Conservation (phyloP, 148 eudicot species). For the Hydrangea macrophylla region DNA sequence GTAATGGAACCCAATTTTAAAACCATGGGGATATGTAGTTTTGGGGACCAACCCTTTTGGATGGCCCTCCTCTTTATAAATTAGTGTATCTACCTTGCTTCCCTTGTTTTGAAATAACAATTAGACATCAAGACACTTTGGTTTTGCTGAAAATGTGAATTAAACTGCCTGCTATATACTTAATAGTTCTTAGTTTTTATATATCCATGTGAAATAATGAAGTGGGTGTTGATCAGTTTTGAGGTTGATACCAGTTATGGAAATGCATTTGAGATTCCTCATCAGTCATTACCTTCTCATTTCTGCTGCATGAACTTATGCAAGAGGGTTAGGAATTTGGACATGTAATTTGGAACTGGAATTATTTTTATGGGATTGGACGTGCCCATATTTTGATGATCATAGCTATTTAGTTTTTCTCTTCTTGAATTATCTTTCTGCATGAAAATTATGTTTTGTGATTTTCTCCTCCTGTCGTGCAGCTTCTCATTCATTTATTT, state of each 20-base stretch:
- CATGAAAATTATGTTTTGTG: not conserved
- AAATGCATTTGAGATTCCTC: constrained; percentile 13
- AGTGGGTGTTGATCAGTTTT: not conserved
- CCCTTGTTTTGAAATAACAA: not conserved
- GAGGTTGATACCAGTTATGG: not conserved
- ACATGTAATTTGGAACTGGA: not conserved
- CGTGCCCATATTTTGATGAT: not conserved
- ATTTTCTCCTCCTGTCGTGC: constrained; percentile 18
- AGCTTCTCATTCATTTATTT: constrained; percentile 32
- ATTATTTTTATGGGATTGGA: constrained; percentile 2
- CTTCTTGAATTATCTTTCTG: constrained; percentile 9
- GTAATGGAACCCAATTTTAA: too few species aligned
- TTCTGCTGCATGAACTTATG: constrained; percentile 14
- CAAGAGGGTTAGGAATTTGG: constrained; percentile 4
- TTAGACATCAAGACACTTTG: not conserved
- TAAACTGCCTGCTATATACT: not conserved
- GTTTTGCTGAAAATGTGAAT: not conserved
- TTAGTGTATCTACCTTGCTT: not conserved
- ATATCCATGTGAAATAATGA: not conserved
- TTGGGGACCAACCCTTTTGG: too few species aligned
- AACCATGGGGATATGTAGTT: too few species aligned
- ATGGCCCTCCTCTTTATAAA: not conserved
- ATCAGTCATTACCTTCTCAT: constrained; percentile 6
- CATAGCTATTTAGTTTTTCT: constrained; percentile 10
- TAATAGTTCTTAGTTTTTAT: not conserved